Evolutionary conservation across 805 yeast genomes (phyloP).

Genomic region (Saturnispora ahearnii): DNA sequence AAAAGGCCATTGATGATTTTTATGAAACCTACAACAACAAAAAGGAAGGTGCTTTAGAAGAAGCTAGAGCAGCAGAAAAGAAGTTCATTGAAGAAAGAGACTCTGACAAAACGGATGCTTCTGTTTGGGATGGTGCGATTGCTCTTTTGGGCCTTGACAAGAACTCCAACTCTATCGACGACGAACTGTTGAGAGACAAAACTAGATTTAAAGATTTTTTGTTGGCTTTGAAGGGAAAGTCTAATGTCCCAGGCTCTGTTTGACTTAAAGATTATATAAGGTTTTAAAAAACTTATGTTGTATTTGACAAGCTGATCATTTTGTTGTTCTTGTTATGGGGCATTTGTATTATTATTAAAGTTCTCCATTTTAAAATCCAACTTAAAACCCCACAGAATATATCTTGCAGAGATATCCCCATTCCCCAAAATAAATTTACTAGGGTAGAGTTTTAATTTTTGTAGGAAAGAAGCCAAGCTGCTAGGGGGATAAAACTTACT

Average conservation of each 20-base stretch:
- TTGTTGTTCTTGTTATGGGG: neutral
- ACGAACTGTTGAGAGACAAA: conserved; percentile 37
- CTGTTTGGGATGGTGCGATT: conserved; percentile 49
- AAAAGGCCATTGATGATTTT: conserved; percentile 79
- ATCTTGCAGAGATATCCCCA: too few species aligned
- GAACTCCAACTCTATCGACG: conserved; percentile 29
- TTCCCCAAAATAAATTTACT: too few species aligned
- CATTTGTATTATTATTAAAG: neutral
- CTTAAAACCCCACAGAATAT: too few species aligned
- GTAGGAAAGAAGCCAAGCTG: too few species aligned
- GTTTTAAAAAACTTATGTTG: neutral
- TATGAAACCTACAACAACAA: conserved; percentile 85
- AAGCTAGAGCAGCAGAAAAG: conserved; percentile 58
- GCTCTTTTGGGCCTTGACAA: conserved; percentile 34
- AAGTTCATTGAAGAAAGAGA: conserved; percentile 69
- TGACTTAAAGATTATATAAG: neutral
- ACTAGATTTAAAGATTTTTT: conserved; percentile 43
- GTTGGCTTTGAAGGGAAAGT: conserved; percentile 46
- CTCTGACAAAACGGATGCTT: conserved; percentile 40
- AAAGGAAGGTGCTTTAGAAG: conserved; percentile 58
- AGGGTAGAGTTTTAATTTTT: too few species aligned
- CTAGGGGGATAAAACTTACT: neutral
- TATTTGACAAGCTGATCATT: neutral
- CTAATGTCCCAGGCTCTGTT: conserved; percentile 43
- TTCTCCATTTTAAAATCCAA: too few species aligned